These are phyloP conservation scores for Tinospora cordifolia DNA, from an alignment of 164 flowering plant species.

Conservation along the genomic window DNA sequence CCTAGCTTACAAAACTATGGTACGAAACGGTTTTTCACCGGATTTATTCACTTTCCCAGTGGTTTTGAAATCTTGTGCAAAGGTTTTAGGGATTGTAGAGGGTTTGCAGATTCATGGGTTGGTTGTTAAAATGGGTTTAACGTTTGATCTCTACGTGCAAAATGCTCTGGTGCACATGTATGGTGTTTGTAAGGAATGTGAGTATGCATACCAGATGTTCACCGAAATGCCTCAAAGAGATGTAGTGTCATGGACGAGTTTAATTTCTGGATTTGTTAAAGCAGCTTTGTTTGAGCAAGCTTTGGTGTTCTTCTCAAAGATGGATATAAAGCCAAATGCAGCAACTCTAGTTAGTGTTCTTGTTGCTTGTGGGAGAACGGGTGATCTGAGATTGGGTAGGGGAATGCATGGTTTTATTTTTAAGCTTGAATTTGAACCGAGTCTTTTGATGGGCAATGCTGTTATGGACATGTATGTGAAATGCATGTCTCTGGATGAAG, in stretches of 20 bases:
- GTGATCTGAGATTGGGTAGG: slow-evolving; percentile 30
- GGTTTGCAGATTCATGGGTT: slow-evolving; percentile 40
- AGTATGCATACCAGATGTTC: slow-evolving; percentile 32
- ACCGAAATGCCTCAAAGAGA: slow-evolving; percentile 49
- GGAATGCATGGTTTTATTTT: slow-evolving; percentile 36
- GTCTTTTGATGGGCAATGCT: slow-evolving; percentile 34
- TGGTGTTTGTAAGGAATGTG: slow-evolving; percentile 32
- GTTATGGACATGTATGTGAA: slow-evolving; percentile 49
- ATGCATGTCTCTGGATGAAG: slow-evolving; percentile 31
- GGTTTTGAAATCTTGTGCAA: slow-evolving; percentile 37
- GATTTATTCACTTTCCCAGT: slow-evolving; percentile 44
- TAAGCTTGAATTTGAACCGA: slow-evolving; percentile 15
- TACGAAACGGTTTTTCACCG: slow-evolving; percentile 32
- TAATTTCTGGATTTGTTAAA: slow-evolving; percentile 42
- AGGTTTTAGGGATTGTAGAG: slow-evolving; percentile 30
- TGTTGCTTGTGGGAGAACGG: slow-evolving; percentile 35
- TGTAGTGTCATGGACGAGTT: slow-evolving; percentile 48
- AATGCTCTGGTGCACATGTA: slow-evolving; percentile 40
- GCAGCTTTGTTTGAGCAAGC: slow-evolving; percentile 34
- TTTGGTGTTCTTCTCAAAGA: slow-evolving; percentile 25
- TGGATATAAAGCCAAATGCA: slow-evolving; percentile 41
- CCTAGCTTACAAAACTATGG: slow-evolving; percentile 24
- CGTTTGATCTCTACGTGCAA: slow-evolving; percentile 32
- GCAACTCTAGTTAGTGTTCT: slow-evolving; percentile 38
- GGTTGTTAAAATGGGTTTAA: slow-evolving; percentile 33